Conservation (phyloP, 1,284 basidiomycete genomes). For the Boletellus deceptivus region DNA sequence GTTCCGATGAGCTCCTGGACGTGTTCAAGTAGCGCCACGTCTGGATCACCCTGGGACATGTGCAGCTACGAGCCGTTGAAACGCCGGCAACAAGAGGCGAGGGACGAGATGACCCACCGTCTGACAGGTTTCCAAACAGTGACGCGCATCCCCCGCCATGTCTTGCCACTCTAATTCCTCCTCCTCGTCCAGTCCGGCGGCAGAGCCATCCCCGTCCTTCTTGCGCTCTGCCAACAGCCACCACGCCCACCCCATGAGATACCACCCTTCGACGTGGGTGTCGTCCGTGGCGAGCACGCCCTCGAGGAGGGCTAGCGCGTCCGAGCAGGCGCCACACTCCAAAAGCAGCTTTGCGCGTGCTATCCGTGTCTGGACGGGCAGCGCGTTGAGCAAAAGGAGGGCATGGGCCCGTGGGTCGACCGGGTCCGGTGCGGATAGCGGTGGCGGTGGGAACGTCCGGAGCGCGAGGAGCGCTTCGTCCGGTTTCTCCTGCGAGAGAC, state of each 20-base stretch:
- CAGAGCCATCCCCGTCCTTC: conserved; percentile 50
- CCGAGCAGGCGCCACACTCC: conserved; percentile 64
- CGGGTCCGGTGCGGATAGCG: conserved; percentile 2
- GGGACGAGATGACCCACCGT: conserved; percentile 47
- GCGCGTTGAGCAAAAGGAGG: conserved; percentile 44
- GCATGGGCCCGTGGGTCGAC: conserved; percentile 12
- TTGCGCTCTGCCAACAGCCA: conserved; percentile 74
- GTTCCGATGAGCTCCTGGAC: conserved; percentile 70
- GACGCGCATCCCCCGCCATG: conserved; percentile 75
- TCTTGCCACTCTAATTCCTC: conserved; percentile 73
- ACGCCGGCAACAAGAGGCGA: neutral
- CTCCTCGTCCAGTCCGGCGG: conserved; percentile 31
- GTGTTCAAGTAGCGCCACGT: conserved; percentile 79
- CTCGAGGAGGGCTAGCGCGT: conserved; percentile 74
- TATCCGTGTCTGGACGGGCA: conserved; percentile 73
- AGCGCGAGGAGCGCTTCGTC: conserved; percentile 55
- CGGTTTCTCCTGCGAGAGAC: conserved; percentile 82
- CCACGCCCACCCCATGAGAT: conserved; percentile 94
- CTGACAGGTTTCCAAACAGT: conserved; percentile 82
- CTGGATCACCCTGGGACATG: conserved; percentile 68
- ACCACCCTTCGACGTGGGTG: conserved; percentile 89
- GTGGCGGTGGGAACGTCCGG: conserved; percentile 55
- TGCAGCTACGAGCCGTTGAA: conserved; percentile 54
- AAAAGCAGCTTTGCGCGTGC: conserved; percentile 81
- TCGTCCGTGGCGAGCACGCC: conserved; percentile 83